Evolutionary conservation across 768 basidiomycete genomes (phyloP).

Genomic region (Mrakia blollopis): DNA sequence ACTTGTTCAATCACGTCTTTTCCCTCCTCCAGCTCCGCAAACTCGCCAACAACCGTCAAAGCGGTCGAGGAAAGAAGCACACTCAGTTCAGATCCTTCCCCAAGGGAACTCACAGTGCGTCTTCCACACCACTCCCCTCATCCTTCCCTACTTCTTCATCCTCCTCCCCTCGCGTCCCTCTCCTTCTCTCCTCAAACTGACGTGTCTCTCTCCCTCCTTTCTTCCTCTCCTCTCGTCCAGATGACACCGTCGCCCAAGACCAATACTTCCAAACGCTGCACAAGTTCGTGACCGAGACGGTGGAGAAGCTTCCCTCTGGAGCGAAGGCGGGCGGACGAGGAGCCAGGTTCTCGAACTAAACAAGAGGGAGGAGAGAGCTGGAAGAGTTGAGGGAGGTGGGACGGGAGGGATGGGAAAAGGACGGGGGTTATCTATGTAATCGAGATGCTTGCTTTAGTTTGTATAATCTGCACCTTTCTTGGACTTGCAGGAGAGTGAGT

Average conservation of each 20-base stretch:
- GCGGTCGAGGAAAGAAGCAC: constrained; percentile 18
- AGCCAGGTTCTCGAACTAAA: constrained; percentile 5
- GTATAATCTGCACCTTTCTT: too few species aligned
- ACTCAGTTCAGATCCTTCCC: constrained; percentile 21
- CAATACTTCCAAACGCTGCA: constrained; percentile 27
- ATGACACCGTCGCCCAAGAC: constrained; percentile 32
- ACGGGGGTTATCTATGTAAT: too few species aligned
- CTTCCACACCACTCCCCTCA: too few species aligned
- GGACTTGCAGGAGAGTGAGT: too few species aligned
- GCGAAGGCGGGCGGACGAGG: background rate
- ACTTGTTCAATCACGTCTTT: background rate
- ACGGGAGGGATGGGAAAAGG: too few species aligned
- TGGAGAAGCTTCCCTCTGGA: constrained; percentile 1
- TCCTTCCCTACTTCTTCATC: background rate
- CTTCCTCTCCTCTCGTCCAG: background rate
- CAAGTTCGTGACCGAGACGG: constrained; percentile 23
- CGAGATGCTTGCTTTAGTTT: too few species aligned
- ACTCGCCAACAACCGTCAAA: constrained; percentile 21
- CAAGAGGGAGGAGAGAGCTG: background rate
- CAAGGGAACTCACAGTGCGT: constrained; percentile 29
- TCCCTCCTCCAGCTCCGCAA: constrained; percentile 16
- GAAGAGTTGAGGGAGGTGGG: too few species aligned
- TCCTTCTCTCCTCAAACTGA: background rate
- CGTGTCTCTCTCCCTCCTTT: background rate
- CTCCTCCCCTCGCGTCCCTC: background rate